phyloP scores from a whole-genome alignment of 1,284 basidiomycete genomes.

The Peniophora sp. region DNA sequence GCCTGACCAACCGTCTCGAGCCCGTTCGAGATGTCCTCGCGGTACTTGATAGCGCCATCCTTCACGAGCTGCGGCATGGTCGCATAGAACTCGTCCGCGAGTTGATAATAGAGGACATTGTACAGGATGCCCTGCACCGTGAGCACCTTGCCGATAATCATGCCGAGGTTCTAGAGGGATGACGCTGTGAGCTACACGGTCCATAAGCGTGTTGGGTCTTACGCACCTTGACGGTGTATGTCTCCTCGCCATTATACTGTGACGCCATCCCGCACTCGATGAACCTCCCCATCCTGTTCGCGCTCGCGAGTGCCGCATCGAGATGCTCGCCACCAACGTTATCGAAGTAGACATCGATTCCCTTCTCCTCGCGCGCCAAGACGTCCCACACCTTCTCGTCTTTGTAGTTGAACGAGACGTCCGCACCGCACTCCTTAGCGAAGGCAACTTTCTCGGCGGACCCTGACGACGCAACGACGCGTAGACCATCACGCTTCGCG shows the following conservation, averaged over 20 bases:
- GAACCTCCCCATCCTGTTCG: conserved; percentile 45
- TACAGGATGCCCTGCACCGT: conserved; percentile 58
- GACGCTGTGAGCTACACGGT: too few relatives aligned
- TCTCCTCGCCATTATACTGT: conserved; percentile 18
- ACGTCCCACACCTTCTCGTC: conserved; percentile 38
- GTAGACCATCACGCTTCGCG: conserved; percentile 53
- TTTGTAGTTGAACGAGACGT: conserved; percentile 76
- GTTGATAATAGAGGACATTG: conserved; percentile 27
- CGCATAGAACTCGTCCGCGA: conserved; percentile 36
- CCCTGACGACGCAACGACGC: conserved; percentile 70
- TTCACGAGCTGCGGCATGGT: conserved; percentile 43
- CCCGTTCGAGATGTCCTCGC: conserved; percentile 44
- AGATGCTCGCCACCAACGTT: conserved; percentile 64
- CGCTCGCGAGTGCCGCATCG: conserved; percentile 46
- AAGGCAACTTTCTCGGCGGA: conserved; percentile 62
- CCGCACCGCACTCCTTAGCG: conserved; percentile 56
- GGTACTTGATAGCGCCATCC: conserved; percentile 52
- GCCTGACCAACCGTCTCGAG: conserved; percentile 45
- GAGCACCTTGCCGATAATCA: conserved; percentile 43
- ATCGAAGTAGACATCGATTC: conserved; percentile 47
- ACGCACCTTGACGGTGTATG: conserved; percentile 18
- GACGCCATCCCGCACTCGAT: conserved; percentile 30
- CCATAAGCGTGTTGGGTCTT: conserved; percentile 21
- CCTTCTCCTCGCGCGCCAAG: conserved; percentile 52
- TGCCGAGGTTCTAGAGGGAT: conserved; percentile 18